Evolutionary conservation across 148 eudicot species (phyloP).

Genomic region (Diospyros lotus): DNA sequence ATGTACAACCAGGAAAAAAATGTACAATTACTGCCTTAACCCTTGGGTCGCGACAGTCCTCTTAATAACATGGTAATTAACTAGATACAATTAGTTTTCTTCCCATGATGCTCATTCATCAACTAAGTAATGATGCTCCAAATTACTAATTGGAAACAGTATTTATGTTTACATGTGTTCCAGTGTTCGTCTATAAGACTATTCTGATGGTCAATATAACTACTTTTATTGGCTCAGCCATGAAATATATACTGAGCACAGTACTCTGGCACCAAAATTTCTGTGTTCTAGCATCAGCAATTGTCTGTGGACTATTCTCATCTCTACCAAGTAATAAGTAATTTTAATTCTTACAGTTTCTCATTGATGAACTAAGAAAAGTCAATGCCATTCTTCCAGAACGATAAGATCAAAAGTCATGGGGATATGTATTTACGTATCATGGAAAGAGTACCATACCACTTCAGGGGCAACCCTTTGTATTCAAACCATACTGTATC

Average conservation of each 20-base stretch:
- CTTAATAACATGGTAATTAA: neutral
- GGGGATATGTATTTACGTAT: neutral
- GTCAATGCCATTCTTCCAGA: neutral
- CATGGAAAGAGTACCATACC: conserved; percentile 41
- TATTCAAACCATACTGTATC: conserved; percentile 97
- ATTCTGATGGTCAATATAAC: too few relatives aligned
- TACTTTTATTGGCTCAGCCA: neutral
- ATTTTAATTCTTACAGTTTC: neutral
- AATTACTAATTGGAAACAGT: neutral
- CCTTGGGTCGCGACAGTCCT: too few relatives aligned
- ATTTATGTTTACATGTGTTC: neutral
- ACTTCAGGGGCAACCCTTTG: conserved; percentile 84
- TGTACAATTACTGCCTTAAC: too few relatives aligned
- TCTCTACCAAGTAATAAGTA: neutral
- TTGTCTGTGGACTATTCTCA: neutral
- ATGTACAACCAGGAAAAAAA: too few relatives aligned
- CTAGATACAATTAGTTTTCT: neutral
- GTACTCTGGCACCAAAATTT: neutral
- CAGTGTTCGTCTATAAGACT: too few relatives aligned
- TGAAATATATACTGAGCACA: neutral
- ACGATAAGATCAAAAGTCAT: neutral
- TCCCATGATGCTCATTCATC: neutral
- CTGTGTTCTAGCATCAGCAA: neutral
- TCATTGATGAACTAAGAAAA: neutral
- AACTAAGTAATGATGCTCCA: neutral